Evolutionary conservation across 2,329 filamentous ascomycete genomes (phyloP).

Genomic region (Cordyceps farinosa): DNA sequence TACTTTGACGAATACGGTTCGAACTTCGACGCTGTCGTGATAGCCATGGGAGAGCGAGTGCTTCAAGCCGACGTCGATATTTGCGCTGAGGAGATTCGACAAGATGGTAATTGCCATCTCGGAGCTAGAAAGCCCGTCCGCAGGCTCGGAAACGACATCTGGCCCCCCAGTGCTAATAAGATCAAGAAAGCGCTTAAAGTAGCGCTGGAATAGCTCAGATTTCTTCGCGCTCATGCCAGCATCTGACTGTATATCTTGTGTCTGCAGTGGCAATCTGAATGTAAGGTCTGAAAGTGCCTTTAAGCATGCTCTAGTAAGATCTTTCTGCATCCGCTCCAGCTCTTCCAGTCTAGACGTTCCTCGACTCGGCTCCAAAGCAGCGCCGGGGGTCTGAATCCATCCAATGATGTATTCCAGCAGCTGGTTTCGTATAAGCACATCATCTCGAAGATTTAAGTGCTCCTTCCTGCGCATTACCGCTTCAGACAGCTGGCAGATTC

Average conservation of each 20-base stretch:
- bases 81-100: conserved; percentile 66
- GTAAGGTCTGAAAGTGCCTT: conserved; percentile 63
- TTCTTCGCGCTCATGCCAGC: conserved; percentile 65
- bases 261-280: conserved; percentile 63
- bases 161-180: conserved; percentile 57
- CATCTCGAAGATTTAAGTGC: conserved; percentile 64
- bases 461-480: conserved; percentile 64
- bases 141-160: conserved; percentile 43
- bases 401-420: conserved; percentile 64
- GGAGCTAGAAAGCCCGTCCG: conserved; percentile 50
- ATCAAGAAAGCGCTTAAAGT: conserved; percentile 67
- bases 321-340: conserved; percentile 54
- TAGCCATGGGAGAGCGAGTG: conserved; percentile 68
- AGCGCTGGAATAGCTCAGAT: conserved; percentile 67
- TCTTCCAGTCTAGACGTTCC: conserved; percentile 54
- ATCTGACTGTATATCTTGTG: conserved; percentile 62
- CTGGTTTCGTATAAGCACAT: conserved; percentile 66
- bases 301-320: conserved; percentile 63
- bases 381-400: conserved; percentile 62
- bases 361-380: conserved; percentile 41
- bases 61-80: conserved; percentile 68
- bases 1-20: conserved; percentile 67
- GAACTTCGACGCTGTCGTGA: conserved; percentile 65
- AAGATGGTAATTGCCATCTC: conserved; percentile 65
- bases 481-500: conserved; percentile 65